Evolutionary conservation across 108 stramenopile genomes (phyloP).

Genomic region (Nitzschia sp.): DNA sequence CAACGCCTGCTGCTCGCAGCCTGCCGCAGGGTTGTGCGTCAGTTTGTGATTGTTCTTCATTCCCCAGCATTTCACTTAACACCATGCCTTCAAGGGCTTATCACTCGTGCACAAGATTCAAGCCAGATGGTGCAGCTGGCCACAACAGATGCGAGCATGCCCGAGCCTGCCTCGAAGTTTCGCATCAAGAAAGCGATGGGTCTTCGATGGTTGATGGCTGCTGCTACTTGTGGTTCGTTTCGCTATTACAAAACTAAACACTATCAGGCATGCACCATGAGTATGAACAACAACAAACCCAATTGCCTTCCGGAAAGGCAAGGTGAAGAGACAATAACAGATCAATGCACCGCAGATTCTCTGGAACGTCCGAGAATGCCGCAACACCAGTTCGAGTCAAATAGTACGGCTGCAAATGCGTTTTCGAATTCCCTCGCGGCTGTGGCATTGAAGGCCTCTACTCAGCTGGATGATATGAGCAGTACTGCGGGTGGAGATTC

Average conservation of each 20-base stretch:
- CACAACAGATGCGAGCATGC: too few relatives aligned
- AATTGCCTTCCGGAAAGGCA: neutral
- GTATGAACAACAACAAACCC: neutral
- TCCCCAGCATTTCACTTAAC: too few relatives aligned
- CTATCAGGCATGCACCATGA: neutral
- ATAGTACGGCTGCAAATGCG: slow-evolving; percentile 2
- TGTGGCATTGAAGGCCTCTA: slow-evolving; percentile 41
- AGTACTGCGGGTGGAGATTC: neutral
- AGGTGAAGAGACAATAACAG: too few relatives aligned
- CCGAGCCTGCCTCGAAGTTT: too few relatives aligned
- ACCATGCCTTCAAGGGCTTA: too few relatives aligned
- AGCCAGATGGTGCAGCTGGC: too few relatives aligned
- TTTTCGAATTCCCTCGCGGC: slow-evolving; percentile 17
- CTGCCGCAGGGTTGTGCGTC: too few relatives aligned
- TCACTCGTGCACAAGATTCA: too few relatives aligned
- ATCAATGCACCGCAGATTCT: neutral
- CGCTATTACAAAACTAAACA: neutral
- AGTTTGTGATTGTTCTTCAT: too few relatives aligned
- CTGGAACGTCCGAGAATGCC: neutral
- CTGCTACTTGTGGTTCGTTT: neutral
- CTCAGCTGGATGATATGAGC: neutral
- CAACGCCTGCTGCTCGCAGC: too few relatives aligned
- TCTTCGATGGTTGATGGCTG: too few relatives aligned
- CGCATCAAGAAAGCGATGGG: too few relatives aligned
- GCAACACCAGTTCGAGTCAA: neutral